phyloP scores from a whole-genome alignment of 208 protist species.

The Acanthamoeba culbertsoni region DNA sequence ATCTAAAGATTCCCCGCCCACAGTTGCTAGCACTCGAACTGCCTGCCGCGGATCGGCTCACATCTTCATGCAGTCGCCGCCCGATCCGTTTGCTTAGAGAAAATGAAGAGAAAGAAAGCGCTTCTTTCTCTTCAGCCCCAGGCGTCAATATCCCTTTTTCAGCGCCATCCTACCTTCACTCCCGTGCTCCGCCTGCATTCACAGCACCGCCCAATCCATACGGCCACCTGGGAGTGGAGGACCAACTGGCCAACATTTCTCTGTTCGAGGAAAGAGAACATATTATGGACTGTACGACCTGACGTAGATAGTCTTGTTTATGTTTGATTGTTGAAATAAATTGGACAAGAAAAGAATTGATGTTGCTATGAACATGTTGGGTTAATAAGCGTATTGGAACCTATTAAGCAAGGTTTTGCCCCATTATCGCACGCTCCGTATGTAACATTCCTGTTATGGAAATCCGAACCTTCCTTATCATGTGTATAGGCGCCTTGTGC shows the following conservation, averaged over 20 bases:
- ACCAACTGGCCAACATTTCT: neutral
- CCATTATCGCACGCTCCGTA: too few species aligned
- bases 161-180: neutral
- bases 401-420: too few species aligned
- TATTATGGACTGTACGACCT: too few species aligned
- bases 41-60: neutral
- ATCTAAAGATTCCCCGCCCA: neutral
- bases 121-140: neutral
- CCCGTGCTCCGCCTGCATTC: neutral
- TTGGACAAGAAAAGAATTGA: too few species aligned
- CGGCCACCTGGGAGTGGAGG: neutral
- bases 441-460: too few species aligned
- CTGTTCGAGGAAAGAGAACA: conserved; percentile 41
- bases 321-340: too few species aligned
- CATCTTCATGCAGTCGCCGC: neutral
- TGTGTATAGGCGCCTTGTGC: too few species aligned
- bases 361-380: too few species aligned
- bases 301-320: too few species aligned
- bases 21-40: neutral
- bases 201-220: neutral
- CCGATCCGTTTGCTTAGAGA: neutral
- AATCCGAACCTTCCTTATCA: too few species aligned
- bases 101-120: neutral
- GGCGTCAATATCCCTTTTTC: neutral
- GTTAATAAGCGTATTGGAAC: too few species aligned